These are phyloP conservation scores for Pythium guiyangense DNA, from an alignment of 352 stramenopile species.

Conservation along the genomic window DNA sequence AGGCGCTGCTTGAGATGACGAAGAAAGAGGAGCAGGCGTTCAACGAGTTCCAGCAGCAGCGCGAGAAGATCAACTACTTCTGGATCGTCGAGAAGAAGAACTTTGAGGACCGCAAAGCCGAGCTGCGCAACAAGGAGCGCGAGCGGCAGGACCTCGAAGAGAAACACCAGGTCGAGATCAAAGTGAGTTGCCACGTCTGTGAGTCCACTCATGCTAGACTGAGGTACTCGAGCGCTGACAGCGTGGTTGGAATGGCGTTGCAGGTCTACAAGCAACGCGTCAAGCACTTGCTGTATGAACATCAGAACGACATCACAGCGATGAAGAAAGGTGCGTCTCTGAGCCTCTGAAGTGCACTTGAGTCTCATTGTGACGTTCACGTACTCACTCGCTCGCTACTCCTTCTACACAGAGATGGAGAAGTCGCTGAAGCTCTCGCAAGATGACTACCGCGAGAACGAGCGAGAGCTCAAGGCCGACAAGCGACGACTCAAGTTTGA, in stretches of 20 bases:
- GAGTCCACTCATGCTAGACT: not conserved
- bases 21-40: constrained; percentile 91
- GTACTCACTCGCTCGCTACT: too few relatives aligned
- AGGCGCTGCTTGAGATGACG: constrained; percentile 69
- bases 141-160: constrained; percentile 94
- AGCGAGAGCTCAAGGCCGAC: constrained; percentile 88
- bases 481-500: constrained; percentile 87
- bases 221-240: not conserved
- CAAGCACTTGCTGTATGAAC: constrained; percentile 95
- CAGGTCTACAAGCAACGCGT: constrained; percentile 94
- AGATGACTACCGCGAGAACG: constrained; percentile 86
- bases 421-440: constrained; percentile 87
- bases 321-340: constrained; percentile 66
- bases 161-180: constrained; percentile 95
- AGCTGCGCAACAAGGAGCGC: constrained; percentile 93
- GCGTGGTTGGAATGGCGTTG: not conserved
- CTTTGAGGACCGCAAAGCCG: constrained; percentile 90
- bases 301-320: constrained; percentile 91
- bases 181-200: constrained; percentile 25
- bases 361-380: not conserved
- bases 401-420: constrained; percentile 54
- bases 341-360: not conserved
- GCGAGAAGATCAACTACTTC: constrained; percentile 96
- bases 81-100: constrained; percentile 97
- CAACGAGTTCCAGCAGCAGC: constrained; percentile 95